Evolutionary conservation across 2,329 filamentous ascomycete species (phyloP), one percentile per base, ranked within the genome.

Genomic region (Trichoderma koningii): DNA sequence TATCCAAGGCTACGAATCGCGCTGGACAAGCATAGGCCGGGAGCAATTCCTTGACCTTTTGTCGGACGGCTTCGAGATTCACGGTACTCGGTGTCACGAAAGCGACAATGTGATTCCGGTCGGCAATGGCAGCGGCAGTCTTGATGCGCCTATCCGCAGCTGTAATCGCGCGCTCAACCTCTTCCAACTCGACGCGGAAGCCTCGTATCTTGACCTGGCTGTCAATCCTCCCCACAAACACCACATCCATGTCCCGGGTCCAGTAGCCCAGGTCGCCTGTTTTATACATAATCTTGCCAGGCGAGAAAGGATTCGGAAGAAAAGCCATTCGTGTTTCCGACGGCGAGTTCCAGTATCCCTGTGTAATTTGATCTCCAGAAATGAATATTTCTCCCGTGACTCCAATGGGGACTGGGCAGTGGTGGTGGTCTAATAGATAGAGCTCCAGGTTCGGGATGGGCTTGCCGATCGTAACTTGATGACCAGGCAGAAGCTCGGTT

Each of bases 161-260:
- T 3, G 34, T 10, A 14, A 57, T 14, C 17, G 55, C 55, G 10
- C 55, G 14, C 15, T 57, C 55, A 7, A 57, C 44, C 30, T 57
- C 55, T 30, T 57, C 55, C 55, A 57, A 17, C 17, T 57, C 55
- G 26, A 57, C 45, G 21, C 55, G 55, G 12, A 14, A 57, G 23
- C 55, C 55, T 9, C 55, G 26, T 0, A 57, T 9, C 47, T 57
- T 57, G 7, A 57, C 42, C 30, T 57, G 55, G 5, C 47, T 57
- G 26, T 57, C 55, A 38, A 57, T 48, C 19, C 55, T 42, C 7
- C 55, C 55, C 6, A 57, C 42, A 10, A 47, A 57, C 6, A 19
- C 41, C 12, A 57, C 14, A 12, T 47, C 48, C 42, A 57, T 57
- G 7, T 48, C 55, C 34, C 47, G 26, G 19, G 55, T 57, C 55